A percentile compares a stretch with the other conserved stretches of the same genome.
phyloP scores from a whole-genome alignment of 2,329 filamentous ascomycete genomes.

The Colletotrichum sp. region DNA sequence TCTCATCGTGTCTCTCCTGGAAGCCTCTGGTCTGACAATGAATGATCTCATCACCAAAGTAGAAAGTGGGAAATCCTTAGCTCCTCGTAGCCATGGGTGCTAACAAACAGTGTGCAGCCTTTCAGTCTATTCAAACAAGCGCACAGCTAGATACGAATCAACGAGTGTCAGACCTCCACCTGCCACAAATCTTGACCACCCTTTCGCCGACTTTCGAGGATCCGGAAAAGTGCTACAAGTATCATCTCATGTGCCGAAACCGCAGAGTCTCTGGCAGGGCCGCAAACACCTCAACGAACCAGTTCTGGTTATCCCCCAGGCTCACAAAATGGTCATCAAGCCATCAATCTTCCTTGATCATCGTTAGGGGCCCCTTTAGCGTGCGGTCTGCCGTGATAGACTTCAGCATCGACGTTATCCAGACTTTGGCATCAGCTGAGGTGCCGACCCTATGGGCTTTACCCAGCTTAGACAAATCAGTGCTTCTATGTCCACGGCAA shows the following conservation, averaged over 20 bases:
- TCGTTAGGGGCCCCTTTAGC: neutral
- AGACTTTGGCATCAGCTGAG: neutral
- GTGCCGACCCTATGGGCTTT: neutral
- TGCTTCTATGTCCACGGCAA: neutral
- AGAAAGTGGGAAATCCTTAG: neutral
- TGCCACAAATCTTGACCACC: neutral
- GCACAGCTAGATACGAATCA: neutral
- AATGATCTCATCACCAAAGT: too few species aligned
- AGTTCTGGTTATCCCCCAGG: neutral
- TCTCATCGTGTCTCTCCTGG: too few species aligned
- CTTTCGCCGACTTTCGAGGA: neutral
- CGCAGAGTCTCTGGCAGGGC: neutral
- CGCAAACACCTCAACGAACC: neutral
- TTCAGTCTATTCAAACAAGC: neutral
- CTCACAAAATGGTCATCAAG: neutral
- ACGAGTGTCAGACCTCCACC: neutral
- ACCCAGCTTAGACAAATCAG: neutral
- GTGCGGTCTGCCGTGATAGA: neutral
- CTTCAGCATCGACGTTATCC: neutral
- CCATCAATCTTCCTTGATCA: neutral
- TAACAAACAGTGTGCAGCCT: neutral
- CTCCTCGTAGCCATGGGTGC: neutral
- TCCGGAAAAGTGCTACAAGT: neutral
- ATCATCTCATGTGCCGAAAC: neutral
- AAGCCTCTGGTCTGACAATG: too few species aligned